These are phyloP conservation scores for Xylaria flabelliformis DNA, from an alignment of 495 filamentous ascomycete genomes.

Conservation along the genomic window DNA sequence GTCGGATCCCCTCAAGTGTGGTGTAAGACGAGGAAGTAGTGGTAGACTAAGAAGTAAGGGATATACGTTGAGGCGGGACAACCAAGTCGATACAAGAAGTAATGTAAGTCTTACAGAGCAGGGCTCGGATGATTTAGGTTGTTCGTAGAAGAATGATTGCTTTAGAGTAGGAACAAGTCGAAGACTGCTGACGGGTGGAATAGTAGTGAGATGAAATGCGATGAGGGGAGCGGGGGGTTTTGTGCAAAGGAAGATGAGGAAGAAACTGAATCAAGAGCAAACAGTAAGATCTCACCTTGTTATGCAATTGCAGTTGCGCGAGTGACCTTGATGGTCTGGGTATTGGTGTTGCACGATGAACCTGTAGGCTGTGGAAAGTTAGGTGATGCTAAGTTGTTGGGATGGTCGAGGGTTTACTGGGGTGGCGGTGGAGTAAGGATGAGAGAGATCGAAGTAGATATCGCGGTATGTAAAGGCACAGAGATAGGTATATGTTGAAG, in stretches of 20 bases:
- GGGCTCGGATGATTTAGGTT: not conserved
- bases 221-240: not conserved
- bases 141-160: not conserved
- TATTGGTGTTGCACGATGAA: not conserved
- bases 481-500: not conserved
- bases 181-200: not conserved
- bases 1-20: not conserved
- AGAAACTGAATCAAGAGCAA: not conserved
- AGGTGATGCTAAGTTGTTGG: constrained; percentile 7
- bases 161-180: not conserved
- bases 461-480: not conserved
- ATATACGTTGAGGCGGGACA: not conserved
- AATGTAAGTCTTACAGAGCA: not conserved
- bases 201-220: not conserved
- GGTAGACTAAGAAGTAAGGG: not conserved
- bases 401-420: not conserved
- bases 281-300: not conserved
- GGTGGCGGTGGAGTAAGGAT: not conserved
- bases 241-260: not conserved
- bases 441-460: not conserved
- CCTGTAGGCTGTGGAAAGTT: constrained; percentile 1
- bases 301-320: not conserved
- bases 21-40: not conserved
- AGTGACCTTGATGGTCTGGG: too few species aligned
- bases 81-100: not conserved